Conservation (phyloP, 2,329 filamentous ascomycete species). For the Lojkania enalia region DNA sequence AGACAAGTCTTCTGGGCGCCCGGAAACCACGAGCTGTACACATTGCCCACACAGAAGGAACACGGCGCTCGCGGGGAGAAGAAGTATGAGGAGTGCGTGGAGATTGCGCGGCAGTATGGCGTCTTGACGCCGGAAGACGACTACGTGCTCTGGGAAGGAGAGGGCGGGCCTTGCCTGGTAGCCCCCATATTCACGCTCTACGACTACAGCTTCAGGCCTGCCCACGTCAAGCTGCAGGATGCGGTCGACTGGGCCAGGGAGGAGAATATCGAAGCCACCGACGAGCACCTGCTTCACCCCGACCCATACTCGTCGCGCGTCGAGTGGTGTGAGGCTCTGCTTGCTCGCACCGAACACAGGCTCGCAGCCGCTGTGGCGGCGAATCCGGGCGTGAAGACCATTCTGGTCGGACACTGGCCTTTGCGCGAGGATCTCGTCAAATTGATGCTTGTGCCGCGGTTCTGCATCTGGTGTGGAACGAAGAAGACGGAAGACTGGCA, state of each 20-base stretch:
- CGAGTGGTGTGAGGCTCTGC: constrained; percentile 50
- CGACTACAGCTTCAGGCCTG: constrained; percentile 62
- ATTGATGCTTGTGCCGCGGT: constrained; percentile 48
- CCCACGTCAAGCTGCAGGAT: constrained; percentile 51
- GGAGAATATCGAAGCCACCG: constrained; percentile 50
- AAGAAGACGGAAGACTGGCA: constrained; percentile 54
- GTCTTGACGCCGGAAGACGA: constrained; percentile 62
- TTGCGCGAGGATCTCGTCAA: constrained; percentile 50
- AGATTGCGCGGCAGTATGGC: constrained; percentile 56
- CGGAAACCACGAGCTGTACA: constrained; percentile 63
- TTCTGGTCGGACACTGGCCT: constrained; percentile 54
- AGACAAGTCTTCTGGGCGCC: constrained; percentile 59
- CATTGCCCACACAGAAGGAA: constrained; percentile 47
- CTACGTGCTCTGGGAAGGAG: constrained; percentile 58
- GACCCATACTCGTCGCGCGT: constrained; percentile 50
- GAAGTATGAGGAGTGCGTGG: constrained; percentile 60
- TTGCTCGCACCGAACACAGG: constrained; percentile 47
- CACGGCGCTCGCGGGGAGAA: constrained; percentile 50
- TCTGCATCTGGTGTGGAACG: constrained; percentile 53
- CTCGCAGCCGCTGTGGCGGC: constrained; percentile 39
- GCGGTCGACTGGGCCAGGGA: constrained; percentile 54
- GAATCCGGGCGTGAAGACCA: constrained; percentile 40
- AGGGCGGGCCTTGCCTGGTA: constrained; percentile 54
- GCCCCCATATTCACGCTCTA: constrained; percentile 63
- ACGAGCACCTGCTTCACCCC: constrained; percentile 51